These are phyloP conservation scores for Omphalotus olearius DNA, from an alignment of 1,284 basidiomycete species.

Conservation along the genomic window DNA sequence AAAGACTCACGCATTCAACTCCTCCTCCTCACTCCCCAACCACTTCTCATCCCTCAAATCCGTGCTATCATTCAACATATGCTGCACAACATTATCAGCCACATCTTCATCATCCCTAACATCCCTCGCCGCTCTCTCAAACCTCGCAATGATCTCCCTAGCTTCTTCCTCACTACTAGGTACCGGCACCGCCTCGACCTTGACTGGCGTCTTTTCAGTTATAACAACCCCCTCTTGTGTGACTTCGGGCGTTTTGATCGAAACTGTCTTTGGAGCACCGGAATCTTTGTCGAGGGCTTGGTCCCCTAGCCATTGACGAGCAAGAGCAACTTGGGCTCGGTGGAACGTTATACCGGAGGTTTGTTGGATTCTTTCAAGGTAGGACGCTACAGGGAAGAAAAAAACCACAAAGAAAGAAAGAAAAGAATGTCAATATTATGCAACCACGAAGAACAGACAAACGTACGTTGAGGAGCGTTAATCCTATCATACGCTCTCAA, in stretches of 20 bases:
- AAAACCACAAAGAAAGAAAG: background rate
- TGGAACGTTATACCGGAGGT: slow-evolving; percentile 78
- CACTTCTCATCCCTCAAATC: slow-evolving; percentile 70
- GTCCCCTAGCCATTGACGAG: slow-evolving; percentile 76
- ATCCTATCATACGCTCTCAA: slow-evolving; percentile 88
- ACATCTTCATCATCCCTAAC: slow-evolving; percentile 56
- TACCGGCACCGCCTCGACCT: slow-evolving; percentile 52
- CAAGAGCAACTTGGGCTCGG: slow-evolving; percentile 83
- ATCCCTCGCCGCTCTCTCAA: slow-evolving; percentile 57
- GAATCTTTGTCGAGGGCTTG: background rate
- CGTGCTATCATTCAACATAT: slow-evolving; percentile 62
- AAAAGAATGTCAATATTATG: no score
- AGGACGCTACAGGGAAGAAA: slow-evolving; percentile 31
- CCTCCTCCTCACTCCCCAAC: slow-evolving; percentile 80
- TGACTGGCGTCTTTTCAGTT: slow-evolving; percentile 43
- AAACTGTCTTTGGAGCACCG: slow-evolving; percentile 46
- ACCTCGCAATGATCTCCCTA: slow-evolving; percentile 54
- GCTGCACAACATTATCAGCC: slow-evolving; percentile 74
- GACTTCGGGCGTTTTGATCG: slow-evolving; percentile 45
- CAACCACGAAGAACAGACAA: no score
- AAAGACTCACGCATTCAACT: slow-evolving; percentile 63
- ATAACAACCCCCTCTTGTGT: slow-evolving; percentile 36
- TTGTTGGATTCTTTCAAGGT: slow-evolving; percentile 69
- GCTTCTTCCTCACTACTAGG: slow-evolving; percentile 68
- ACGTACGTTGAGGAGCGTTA: slow-evolving; percentile 67